Base-by-base conservation (phyloP, 1,284 basidiomycete genomes). In the Apiotrichum akiyoshidainum region DNA sequence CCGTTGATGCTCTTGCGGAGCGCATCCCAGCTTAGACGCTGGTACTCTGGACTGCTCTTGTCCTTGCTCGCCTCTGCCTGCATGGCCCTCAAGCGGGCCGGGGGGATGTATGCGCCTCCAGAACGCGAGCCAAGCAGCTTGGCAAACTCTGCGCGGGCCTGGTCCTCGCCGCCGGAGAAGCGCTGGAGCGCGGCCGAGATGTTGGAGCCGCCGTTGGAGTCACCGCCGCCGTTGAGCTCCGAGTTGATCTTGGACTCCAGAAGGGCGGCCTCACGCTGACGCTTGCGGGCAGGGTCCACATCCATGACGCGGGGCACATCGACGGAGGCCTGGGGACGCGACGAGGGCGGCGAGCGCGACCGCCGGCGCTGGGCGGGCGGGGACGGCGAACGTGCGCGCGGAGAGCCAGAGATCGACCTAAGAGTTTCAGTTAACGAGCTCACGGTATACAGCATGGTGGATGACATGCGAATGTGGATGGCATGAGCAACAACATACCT, bases 1-100 rank as follows among this genome's bases (percentile, higher is more conserved):
- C 96, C 96, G 31, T 96, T 99, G 72, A 99, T 91, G 58, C 89
- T 92, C 80, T 99, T 99, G 73, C 94, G 87, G 61, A 99, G 81
- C 1, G 96, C 95, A 73, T 99, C 96, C 96, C 95, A 99, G 31
- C 90, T 91, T 67, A 99, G 81, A 19, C 95, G 84, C 79, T 99
- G 96, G 76, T 90, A 98, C 79, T 97, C 94, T n/a, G 88, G 73
- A 65, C 90, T 90, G 52, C 83, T 82, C 77, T 95, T 93, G 82
- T 98, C 92, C 61, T 85, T 82, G 13, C 84, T 79, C 12, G 81
- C 91, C 51, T 92, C 91, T 26, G 86, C 90, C 77, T 96, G 92
- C 77, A 99, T 82, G 1, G 94, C 94, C 52, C 91, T 85, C 47
- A 99, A 81, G 34, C 90, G 86, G 33, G 93, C 93, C 10, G 96